Evolutionary conservation across 2,329 filamentous ascomycete species (phyloP).

Genomic region (Ascomycota sp.): DNA sequence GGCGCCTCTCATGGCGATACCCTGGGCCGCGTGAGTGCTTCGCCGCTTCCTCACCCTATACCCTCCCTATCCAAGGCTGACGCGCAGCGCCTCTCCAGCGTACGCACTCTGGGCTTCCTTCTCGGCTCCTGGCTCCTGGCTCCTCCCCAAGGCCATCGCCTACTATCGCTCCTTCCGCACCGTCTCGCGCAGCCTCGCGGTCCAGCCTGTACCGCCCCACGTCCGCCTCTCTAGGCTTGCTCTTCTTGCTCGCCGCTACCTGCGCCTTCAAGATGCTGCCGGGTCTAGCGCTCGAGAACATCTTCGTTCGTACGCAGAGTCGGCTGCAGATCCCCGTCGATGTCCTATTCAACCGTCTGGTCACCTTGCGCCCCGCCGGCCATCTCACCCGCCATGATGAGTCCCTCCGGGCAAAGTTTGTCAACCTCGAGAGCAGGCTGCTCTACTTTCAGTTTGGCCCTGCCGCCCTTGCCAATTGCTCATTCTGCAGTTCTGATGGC

Average conservation of each 20-base stretch:
- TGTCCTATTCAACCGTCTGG: constrained; percentile 62
- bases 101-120: constrained; percentile 36
- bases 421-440: constrained; percentile 49
- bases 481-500: constrained; percentile 62
- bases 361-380: constrained; percentile 26
- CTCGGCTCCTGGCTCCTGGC: constrained; percentile 54
- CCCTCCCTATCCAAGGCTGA: background rate
- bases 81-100: constrained; percentile 12
- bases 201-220: constrained; percentile 32
- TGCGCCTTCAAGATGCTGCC: constrained; percentile 43
- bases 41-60: background rate
- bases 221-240: constrained; percentile 36
- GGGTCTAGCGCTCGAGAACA: constrained; percentile 51
- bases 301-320: constrained; percentile 59
- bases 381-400: constrained; percentile 38
- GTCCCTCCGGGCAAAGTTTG: constrained; percentile 45
- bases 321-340: constrained; percentile 72
- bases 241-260: constrained; percentile 27
- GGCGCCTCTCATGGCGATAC: constrained; percentile 1
- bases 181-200: constrained; percentile 24
- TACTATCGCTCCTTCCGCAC: constrained; percentile 38
- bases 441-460: constrained; percentile 75
- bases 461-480: constrained; percentile 48
- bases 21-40: constrained; percentile 4
- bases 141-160: constrained; percentile 44